phyloP scores from a whole-genome alignment of 176 grass and related monocot genomes.

The Calamus simplicifolius region DNA sequence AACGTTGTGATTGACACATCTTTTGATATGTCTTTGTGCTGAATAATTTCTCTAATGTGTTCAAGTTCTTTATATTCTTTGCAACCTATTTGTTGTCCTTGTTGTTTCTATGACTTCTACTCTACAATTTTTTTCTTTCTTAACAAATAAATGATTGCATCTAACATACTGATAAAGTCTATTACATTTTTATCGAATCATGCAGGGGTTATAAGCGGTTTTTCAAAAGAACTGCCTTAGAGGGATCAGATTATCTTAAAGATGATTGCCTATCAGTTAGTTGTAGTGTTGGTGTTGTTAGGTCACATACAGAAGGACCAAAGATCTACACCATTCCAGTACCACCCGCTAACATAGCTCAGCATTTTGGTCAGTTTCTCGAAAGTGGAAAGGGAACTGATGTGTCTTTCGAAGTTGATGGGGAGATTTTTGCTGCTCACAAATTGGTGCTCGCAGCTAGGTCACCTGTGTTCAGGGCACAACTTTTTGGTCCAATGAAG shows the following conservation, averaged over 20 bases:
- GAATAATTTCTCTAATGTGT: no score
- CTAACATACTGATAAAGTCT: not conserved
- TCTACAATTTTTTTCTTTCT: no score
- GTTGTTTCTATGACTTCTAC: no score
- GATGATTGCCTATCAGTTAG: constrained; percentile 91
- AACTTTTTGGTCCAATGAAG: constrained; percentile 98
- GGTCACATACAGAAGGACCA: constrained; percentile 80
- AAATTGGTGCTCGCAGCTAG: constrained; percentile 83
- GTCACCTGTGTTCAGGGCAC: constrained; percentile 93
- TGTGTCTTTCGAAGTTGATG: constrained; percentile 69
- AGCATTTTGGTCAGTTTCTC: constrained; percentile 68
- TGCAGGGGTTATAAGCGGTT: constrained; percentile 98
- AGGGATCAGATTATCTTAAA: constrained; percentile 97
- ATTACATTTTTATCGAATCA: constrained; percentile 6
- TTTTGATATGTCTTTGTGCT: no score
- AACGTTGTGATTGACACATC: no score
- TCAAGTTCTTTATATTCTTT: no score
- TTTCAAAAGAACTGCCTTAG: constrained; percentile 70
- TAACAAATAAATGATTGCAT: not conserved
- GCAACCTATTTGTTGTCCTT: no score
- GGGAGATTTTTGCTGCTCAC: constrained; percentile 69
- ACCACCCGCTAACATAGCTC: constrained; percentile 62
- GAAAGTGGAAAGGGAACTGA: constrained; percentile 61
- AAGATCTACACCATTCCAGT: constrained; percentile 77
- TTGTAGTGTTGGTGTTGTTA: constrained; percentile 90